A percentile compares a stretch with the other conserved stretches of the same genome.
Conservation (phyloP, 139 green algal species). For the Coccomyxa sp. region DNA sequence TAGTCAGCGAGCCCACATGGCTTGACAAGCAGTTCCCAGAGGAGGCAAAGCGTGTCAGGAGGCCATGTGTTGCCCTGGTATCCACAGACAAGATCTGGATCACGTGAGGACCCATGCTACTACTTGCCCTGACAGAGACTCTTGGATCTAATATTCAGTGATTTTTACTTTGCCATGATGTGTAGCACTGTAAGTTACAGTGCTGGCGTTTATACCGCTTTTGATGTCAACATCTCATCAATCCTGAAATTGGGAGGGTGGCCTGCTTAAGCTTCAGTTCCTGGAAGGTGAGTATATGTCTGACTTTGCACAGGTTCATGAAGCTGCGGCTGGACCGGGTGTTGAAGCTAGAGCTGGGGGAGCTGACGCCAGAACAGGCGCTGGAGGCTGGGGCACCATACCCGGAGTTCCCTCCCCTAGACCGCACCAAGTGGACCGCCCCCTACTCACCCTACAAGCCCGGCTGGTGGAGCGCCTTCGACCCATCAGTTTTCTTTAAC, state of each 20-base stretch:
- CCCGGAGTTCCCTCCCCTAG: slow-evolving; percentile 59
- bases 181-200: not conserved
- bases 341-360: slow-evolving; percentile 64
- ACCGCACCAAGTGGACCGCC: slow-evolving; percentile 71
- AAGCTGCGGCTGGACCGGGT: slow-evolving; percentile 88
- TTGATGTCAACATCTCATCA: too few relatives aligned
- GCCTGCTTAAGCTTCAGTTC: too few relatives aligned
- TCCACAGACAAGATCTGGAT: slow-evolving; percentile 87
- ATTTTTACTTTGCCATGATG: not conserved
- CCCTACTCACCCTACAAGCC: slow-evolving; percentile 73
- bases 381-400: slow-evolving; percentile 47
- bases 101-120: slow-evolving; percentile 48
- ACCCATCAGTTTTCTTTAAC: not conserved
- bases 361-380: slow-evolving; percentile 48
- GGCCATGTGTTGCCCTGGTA: slow-evolving; percentile 76
- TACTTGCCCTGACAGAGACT: not conserved
- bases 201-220: too few relatives aligned
- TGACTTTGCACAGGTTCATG: slow-evolving; percentile 74
- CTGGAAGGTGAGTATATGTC: not conserved
- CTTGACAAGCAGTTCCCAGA: slow-evolving; percentile 72
- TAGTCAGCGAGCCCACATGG: slow-evolving; percentile 78
- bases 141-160: not conserved
- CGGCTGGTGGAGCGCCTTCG: slow-evolving; percentile 51
- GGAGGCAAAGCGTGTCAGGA: slow-evolving; percentile 66
- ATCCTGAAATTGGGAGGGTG: too few relatives aligned